These are phyloP conservation scores for Xylaria bambusicola DNA, from an alignment of 495 filamentous ascomycete species.

Conservation along the genomic window DNA sequence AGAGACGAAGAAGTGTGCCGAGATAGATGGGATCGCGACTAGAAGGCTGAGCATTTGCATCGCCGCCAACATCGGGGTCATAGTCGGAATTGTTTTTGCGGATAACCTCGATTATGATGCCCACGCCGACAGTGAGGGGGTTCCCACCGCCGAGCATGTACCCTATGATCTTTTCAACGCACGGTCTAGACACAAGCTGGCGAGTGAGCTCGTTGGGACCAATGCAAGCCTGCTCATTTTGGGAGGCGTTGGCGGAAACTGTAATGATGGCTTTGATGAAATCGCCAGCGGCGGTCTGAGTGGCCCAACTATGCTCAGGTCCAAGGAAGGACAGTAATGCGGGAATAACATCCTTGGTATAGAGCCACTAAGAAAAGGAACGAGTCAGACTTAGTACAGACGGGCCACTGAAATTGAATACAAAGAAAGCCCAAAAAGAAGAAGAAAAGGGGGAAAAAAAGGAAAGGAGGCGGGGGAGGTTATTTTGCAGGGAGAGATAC, in stretches of 20 bases:
- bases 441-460: neutral
- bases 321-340: slow-evolving; percentile 84
- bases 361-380: slow-evolving; percentile 71
- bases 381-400: neutral
- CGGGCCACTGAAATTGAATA: no score
- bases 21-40: slow-evolving; percentile 95
- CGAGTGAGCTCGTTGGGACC: slow-evolving; percentile 95
- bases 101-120: slow-evolving; percentile 98
- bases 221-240: slow-evolving; percentile 96
- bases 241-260: slow-evolving; percentile 96
- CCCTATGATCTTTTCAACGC: slow-evolving; percentile 75
- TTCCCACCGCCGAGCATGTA: slow-evolving; percentile 96
- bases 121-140: slow-evolving; percentile 92
- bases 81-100: slow-evolving; percentile 99
- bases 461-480: neutral
- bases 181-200: slow-evolving; percentile 87
- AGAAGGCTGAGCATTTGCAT: slow-evolving; percentile 74
- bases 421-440: neutral
- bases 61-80: slow-evolving; percentile 81
- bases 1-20: slow-evolving; percentile 85
- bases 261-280: slow-evolving; percentile 99
- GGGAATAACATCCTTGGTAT: slow-evolving; percentile 87
- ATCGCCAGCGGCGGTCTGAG: slow-evolving; percentile 95
- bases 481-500: slow-evolving; percentile 56
- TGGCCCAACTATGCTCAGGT: slow-evolving; percentile 75